Evolutionary conservation across 768 basidiomycete genomes (phyloP), one percentile per base, ranked within the genome.

Genomic region (Phaeotremella fagi): DNA sequence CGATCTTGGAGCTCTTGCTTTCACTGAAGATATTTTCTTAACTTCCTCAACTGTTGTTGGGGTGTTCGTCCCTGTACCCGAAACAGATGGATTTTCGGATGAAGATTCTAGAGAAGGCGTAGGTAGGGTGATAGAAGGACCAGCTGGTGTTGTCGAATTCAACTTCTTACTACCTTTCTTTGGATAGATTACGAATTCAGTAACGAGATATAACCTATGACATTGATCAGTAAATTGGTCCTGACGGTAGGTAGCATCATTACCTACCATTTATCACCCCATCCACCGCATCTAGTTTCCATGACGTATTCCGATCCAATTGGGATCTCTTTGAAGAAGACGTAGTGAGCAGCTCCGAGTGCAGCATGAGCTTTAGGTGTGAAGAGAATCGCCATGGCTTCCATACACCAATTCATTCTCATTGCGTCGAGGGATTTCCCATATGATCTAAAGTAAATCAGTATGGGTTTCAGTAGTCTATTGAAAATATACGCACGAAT

Each of bases 291-390:
- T n/a, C 57, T 55, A 9, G 67, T 54, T 42, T 72, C 70, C 55
- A 75, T 66, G 22, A 68, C 60, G 53, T 73, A 75, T 14, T 66
- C 60, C 2, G 62, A 36, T 15, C 66, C 55, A 1, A 74, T 55
- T 3, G 72, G 73, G 28, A 75, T 71, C 63, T 75, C 75, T 55
- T 72, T 73, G 45, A 73, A 49, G 59, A 72, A 75, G n/a, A 59
- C 54, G 44, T 70, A 71, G 25, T 65, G 60, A 9, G 66, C 51
- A 1, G 59, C 68, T 1, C 64, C 72, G 14, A 73, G 51, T 16
- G 68, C 70, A 44, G 68, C 59, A 52, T 61, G 51, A 2, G 52
- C 48, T 5, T 60, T 59, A 23, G 62, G 58, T 1, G 62, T 65
- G 42, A 70, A 70, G 11, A 61, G 27, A 4, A 65, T 64, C 5